Conservation (phyloP, 1,139 yeast genomes). For the Wickerhamomyces sp. region DNA sequence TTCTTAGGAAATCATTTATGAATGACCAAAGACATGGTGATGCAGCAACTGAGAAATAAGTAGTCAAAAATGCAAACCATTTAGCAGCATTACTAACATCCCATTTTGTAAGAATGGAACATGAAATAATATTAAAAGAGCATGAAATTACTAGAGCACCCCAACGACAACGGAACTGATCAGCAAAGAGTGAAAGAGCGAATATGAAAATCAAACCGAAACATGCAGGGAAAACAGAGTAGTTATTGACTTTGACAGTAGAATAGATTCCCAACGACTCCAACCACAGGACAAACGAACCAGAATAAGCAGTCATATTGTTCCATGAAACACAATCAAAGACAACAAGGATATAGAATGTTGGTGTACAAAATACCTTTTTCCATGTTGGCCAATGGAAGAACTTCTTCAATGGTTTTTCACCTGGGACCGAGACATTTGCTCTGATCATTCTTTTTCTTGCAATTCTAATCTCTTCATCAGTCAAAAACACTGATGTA, state of each 20-base stretch:
- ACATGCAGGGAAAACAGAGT: conserved; percentile 29
- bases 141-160: conserved; percentile 26
- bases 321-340: conserved; percentile 55
- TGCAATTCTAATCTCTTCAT: conserved; percentile 34
- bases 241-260: conserved; percentile 28
- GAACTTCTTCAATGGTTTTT: conserved; percentile 30
- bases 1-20: conserved; percentile 29
- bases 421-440: conserved; percentile 49
- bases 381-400: conserved; percentile 36
- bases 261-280: conserved; percentile 26
- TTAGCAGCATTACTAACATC: conserved; percentile 25
- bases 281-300: conserved; percentile 30
- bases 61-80: conserved; percentile 31
- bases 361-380: conserved; percentile 42
- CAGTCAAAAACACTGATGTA: conserved; percentile 26
- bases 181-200: conserved; percentile 24
- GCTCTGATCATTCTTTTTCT: conserved; percentile 10
- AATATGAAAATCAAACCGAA: conserved; percentile 30
- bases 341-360: conserved; percentile 39
- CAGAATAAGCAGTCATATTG: conserved; percentile 34
- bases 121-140: background rate
- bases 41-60: conserved; percentile 29
- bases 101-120: conserved; percentile 1
- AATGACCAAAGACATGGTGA: conserved; percentile 31
- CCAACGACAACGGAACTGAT: conserved; percentile 29